phyloP scores from a whole-genome alignment of 768 basidiomycete genomes.

The Russula compacta region DNA sequence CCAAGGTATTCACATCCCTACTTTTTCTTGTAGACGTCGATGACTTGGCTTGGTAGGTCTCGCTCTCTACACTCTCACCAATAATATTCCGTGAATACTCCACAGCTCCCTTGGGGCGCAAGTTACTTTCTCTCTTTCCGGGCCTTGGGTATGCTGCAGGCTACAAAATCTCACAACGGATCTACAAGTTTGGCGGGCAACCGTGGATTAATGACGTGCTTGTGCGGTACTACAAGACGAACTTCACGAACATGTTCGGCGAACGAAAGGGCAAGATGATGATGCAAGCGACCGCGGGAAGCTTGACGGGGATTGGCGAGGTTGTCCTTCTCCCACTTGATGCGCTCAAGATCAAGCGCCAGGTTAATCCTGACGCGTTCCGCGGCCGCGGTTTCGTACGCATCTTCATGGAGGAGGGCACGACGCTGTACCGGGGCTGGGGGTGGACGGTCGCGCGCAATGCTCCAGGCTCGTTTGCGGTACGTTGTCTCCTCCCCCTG shows the following conservation, averaged over 20 bases:
- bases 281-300: constrained; percentile 90
- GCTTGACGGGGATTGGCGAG: constrained; percentile 81
- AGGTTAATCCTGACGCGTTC: constrained; percentile 98
- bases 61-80: constrained; percentile 49
- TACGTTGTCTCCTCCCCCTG: constrained; percentile 32
- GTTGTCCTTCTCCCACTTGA: constrained; percentile 95
- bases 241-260: constrained; percentile 78
- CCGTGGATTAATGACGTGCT: constrained; percentile 96
- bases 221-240: constrained; percentile 66
- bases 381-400: constrained; percentile 85
- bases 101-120: constrained; percentile 49
- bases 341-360: constrained; percentile 96
- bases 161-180: constrained; percentile 89
- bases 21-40: not conserved
- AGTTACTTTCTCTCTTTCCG: constrained; percentile 90
- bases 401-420: constrained; percentile 87
- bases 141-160: constrained; percentile 97
- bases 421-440: constrained; percentile 92
- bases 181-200: constrained; percentile 98
- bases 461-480: constrained; percentile 91
- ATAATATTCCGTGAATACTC: constrained; percentile 89
- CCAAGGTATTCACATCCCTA: constrained; percentile 41
- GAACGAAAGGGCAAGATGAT: constrained; percentile 93
- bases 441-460: constrained; percentile 99
- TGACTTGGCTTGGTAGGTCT: constrained; percentile 38